Evolutionary conservation across 257 asterid species (phyloP), one percentile per base, ranked within the genome.

Genomic region (Rhazya stricta): DNA sequence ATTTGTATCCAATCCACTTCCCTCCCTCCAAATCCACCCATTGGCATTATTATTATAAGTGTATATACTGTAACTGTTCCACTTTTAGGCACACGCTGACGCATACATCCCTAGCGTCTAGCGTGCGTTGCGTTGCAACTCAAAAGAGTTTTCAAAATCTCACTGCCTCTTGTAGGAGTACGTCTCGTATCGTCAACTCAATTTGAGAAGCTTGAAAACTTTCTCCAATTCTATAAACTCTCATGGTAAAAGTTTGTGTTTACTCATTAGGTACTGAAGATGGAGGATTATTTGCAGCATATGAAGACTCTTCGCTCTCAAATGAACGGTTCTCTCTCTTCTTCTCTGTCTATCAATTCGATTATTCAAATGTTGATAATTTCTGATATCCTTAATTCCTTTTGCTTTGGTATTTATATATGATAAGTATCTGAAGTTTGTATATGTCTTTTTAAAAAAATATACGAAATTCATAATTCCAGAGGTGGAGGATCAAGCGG

Each of bases 401-500:
- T 68, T 50, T 57, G 12, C 48, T 15, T 21, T 65, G 69, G 0
- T 60, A 5, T 45, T 15, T 34, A 45, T 6, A 37, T 34, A 36
- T 50, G 34, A 23, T 34, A 23, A 46, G 42, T 60, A 19, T 39
- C 23, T 27, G 27, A 37, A 11, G 11, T 51, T 72, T 53, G 29
- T 0, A 2, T 36, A 4, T 13, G 71, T 66, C 1, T 67, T 21
- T 41, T 66, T 67, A 5, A 41, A 67, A 67, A 41, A 15, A 10
- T 30, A 18, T 46, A 2, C 60, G 75, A 62, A 71, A 10, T 71
- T 25, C 5, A 29, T 54, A 7, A 53, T 76, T 85, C 82, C 88
- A 93, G 98, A 93, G 87, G 98, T 85, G 82, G 98, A 93, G 81
- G 98, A 93, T 87, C 96, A 93, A 77, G 97, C 91, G 18, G 92